Base-by-base conservation (phyloP, 805 yeast species). In the Monosporozyma unispora region DNA sequence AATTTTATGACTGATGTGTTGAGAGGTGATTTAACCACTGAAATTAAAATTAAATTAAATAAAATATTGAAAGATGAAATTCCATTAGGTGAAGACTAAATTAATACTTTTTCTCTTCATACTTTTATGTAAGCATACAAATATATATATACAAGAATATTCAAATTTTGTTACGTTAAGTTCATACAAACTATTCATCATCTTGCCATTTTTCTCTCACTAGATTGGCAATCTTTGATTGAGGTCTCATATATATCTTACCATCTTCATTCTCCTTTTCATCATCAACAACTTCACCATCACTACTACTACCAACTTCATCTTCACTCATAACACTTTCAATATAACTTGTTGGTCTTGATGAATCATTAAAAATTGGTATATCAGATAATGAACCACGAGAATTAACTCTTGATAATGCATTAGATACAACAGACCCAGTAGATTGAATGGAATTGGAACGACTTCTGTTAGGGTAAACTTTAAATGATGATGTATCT, bases 51-150 rank as follows among this genome's bases (percentile, higher is more conserved):
- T 44, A 81, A 80, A 58, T 71, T 93, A 55, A 71, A 81, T 45
- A 82, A 76, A 58, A 77, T 88, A 2, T 70, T 91, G 57, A 88
- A 85, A 61, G 99, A 93, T 63, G 99, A 93, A 70, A 84, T 93
- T 43, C 99, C 99, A 12, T 95, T 95, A 5, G 99, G 98, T 22
- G 98, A 93, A 66, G 96, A 90, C 55, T 84, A 66, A 59, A 10
- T 5, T 18, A 28, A 14, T 12, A 38, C 3, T 11, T 11, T 14
- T 35, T 7, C 12, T 37, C 31, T 12, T 25, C n/a, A 16, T 38
- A 18, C 18, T 2, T 14, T 27, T 38, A 22, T 28, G 18, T 37
- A 23, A 12, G 23, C 16, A 44, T 21, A 43, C 14, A 25, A 23
- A 23, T 28, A 21, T 18, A 12, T 27, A 38, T 33, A 25, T 22